These are phyloP conservation scores for Creolimax fragrantissima DNA, from an alignment of 78 protist genomes.

Conservation along the genomic window DNA sequence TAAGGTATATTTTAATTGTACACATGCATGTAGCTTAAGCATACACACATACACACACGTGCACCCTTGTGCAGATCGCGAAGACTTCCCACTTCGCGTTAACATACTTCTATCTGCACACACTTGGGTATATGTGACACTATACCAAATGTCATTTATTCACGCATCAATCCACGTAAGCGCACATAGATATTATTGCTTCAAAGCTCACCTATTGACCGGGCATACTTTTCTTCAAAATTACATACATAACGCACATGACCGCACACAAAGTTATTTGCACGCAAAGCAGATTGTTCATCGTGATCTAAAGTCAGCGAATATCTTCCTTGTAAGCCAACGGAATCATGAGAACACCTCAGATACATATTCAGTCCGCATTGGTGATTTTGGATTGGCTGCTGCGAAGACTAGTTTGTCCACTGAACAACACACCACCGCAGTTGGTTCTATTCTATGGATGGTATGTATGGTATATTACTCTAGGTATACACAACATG, in stretches of 20 bases:
- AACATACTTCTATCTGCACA: neutral
- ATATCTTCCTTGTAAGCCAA: neutral
- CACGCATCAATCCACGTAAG: too few species aligned
- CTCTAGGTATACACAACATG: too few species aligned
- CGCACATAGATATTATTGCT: neutral
- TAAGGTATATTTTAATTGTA: neutral
- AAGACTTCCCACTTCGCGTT: neutral
- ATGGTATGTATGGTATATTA: neutral
- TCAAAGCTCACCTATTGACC: too few species aligned
- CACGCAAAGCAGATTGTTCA: conserved; percentile 18
- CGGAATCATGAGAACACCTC: neutral
- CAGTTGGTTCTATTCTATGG: conserved; percentile 7
- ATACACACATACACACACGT: neutral
- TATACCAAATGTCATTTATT: too few species aligned
- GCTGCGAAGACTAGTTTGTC: neutral
- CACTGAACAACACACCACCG: too few species aligned
- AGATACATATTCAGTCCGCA: neutral
- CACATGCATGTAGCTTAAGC: neutral
- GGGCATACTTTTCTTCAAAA: neutral
- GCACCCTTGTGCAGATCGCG: neutral
- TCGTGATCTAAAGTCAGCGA: conserved; percentile 22
- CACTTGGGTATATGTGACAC: neutral
- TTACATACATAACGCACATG: neutral
- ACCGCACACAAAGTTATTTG: neutral
- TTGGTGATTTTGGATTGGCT: conserved; percentile 21